Base-by-base conservation (phyloP, 2,329 filamentous ascomycete species). In the Zymoseptoria pseudotritici region DNA sequence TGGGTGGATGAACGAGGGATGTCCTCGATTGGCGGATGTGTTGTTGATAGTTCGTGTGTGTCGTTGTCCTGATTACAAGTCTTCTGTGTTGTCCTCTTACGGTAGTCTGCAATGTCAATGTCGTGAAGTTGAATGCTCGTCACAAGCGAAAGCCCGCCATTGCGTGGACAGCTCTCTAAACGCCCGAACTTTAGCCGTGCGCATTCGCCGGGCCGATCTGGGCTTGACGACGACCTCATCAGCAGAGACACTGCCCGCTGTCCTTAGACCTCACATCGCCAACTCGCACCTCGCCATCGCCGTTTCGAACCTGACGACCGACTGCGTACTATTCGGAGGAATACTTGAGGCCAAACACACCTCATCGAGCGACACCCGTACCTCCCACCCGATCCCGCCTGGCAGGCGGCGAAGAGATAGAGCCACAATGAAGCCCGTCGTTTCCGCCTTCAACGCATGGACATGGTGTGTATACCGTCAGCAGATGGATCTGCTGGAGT, bases 361-460 rank as follows among this genome's bases (percentile, higher is more conserved):
- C 1, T 31, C 22, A 11, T 24, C 13, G n/a, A 19, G 5, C 56
- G 20, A 42, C 50, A 17, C 13, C 50, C 46, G 42, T 22, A 54
- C 24, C 51, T 26, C 49, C 42, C 31, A 54, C 3, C 50, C 42
- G 20, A 56, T 36, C 2, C 17, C 56, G 31, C 31, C 22, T 26
- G 52, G 19, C 20, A 50, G 8, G 21, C 53, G 62, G 59, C 58
- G 57, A 50, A 55, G 53, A 54, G 56, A 60, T 56, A 63, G 65
- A 67, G 68, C 76, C 80, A 84, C 71, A 73, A 97, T 97, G 92
- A 97, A 97, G 87, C 92, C 93, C 68, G 81, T 97, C 73, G 90
- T 97, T 69, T 89, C 90, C 73, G 87, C 91, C 67, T 84, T 92
- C 79, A 92, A 96, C 79, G 93, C 92, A 72, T 97, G 92, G 91